Base-by-base conservation (phyloP, 2,329 filamentous ascomycete genomes). In the Botryotinia convoluta region DNA sequence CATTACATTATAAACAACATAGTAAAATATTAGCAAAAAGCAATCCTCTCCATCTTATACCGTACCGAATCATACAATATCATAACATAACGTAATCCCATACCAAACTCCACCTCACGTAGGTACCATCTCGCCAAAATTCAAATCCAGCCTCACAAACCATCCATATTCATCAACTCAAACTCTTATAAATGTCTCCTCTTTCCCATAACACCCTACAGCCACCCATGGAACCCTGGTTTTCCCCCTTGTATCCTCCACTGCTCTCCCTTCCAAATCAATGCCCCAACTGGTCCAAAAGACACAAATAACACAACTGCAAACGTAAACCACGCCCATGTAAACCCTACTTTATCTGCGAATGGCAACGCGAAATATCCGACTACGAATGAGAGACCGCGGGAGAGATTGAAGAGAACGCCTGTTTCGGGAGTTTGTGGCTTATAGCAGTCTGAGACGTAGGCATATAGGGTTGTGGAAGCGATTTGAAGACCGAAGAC, bases 401-500 rank as follows among this genome's bases (percentile, higher is more conserved):
- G 72, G 22, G 67, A 70, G 0, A 79, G 73, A 48, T 80, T 80
- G 67, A 80, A 79, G 16, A 80, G 69, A 3, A 78, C 77, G 7
- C 79, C 79, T 1, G 72, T 75, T 62, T 79, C 78, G 6, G 79
- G 74, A 1, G 78, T 79, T 39, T 79, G 78, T 4, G 78, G 74
- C 39, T 76, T 77, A 54, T 80, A 80, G 72, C 77, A 78, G 64
- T 80, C 79, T 4, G 76, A 77, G 14, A 78, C 74, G 64, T 80
- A 80, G 32, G 78, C 73, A 51, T 80, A 80, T 22, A 80, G 76
- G 10, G 74, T 76, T 1, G 79, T 80, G 32, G 69, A 74, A 1
- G 76, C 74, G 37, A 80, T 79, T 45, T 80, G 79, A 5, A 80
- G 74, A 0, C 79, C 79, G 71, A 80, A 79, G 22, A 78, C 61